Evolutionary conservation across 75 land plant species (phyloP), one percentile per base, ranked within the genome.

Genomic region (Pseudotsuga menziesii): DNA sequence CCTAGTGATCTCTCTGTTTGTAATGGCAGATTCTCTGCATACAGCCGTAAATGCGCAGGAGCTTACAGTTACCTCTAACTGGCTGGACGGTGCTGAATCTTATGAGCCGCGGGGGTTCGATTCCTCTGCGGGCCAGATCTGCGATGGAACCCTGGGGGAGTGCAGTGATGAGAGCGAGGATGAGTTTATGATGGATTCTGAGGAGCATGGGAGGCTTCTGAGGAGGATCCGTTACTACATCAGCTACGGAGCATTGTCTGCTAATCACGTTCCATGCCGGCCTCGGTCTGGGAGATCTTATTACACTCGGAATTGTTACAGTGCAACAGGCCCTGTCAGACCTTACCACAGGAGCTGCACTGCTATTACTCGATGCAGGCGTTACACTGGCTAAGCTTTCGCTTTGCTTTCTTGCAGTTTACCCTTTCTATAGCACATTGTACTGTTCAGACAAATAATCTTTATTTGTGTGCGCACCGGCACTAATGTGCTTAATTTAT

Each of bases 251-350:
- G 85, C 86, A 5, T 61, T 84, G 77, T 54, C 75, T 4, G 86
- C 86, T 14, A 77, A 83, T 58, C 69, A 86, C 7, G 76, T 72
- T 14, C 86, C 86, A 2, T 84, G 86, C 57, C 85, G 76, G 11
- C 76, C 86, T 2, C 36, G 81, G 23, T 84, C 86, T 0, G 86
- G 86, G 5, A 72, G 86, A 41, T 84, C 86, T 5, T 84, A 84
- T 57, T 84, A 84, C 61, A 83, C 86, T 2, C 71, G 62, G 26
- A 83, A 84, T 76, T 84, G 86, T 76, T 32, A 55, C 15, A 19
- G 16, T 17, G 80, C 81, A 44, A 39, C 41, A 3, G 41, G 41
- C 4, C 41, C 41, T 39, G 41, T 39, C 4, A 39, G 41, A 3
- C 41, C 41, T 39, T 39, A 39, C 41, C 41, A 39, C 41, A 39